Conservation (phyloP, 1,284 basidiomycete genomes). For the Garcileccinum viscosum region DNA sequence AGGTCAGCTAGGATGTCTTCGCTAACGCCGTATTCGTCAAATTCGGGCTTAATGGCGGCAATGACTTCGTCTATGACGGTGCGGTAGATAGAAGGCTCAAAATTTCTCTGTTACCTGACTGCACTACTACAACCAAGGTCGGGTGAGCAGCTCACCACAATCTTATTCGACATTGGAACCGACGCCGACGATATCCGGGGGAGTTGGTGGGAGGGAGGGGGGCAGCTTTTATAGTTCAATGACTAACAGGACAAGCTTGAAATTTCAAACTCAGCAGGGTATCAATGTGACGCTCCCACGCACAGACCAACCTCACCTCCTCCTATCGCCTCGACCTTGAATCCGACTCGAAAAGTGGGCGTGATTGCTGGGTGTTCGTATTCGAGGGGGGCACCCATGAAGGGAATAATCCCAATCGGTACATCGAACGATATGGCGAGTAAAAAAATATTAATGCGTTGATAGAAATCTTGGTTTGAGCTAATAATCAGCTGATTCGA, state of each 20-base stretch:
- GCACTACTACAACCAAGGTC: slow-evolving; percentile 62
- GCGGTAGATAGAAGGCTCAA: slow-evolving; percentile 92
- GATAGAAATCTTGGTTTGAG: neutral
- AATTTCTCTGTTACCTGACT: slow-evolving; percentile 60
- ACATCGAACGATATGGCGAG: neutral
- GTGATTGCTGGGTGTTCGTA: neutral
- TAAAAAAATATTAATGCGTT: neutral
- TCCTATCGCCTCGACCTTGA: neutral
- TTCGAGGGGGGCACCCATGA: neutral
- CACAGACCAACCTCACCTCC: slow-evolving; percentile 46
- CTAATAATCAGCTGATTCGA: slow-evolving; percentile 15
- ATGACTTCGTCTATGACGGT: slow-evolving; percentile 98
- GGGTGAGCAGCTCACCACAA: slow-evolving; percentile 85
- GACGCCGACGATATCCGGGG: slow-evolving; percentile 41
- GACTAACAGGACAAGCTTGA: slow-evolving; percentile 44
- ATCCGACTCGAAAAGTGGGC: neutral
- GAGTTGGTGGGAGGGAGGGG: slow-evolving; percentile 42
- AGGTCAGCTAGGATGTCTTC: slow-evolving; percentile 90
- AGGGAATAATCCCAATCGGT: neutral
- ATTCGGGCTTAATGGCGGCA: slow-evolving; percentile 86
- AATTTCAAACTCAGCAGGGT: slow-evolving; percentile 50
- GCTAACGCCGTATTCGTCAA: slow-evolving; percentile 95
- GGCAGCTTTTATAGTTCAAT: slow-evolving; percentile 58
- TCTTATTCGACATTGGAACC: slow-evolving; percentile 81
- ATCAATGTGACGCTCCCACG: slow-evolving; percentile 47